Conservation (phyloP, 495 filamentous ascomycete genomes). For the Hypoxylon lienhwacheense region DNA sequence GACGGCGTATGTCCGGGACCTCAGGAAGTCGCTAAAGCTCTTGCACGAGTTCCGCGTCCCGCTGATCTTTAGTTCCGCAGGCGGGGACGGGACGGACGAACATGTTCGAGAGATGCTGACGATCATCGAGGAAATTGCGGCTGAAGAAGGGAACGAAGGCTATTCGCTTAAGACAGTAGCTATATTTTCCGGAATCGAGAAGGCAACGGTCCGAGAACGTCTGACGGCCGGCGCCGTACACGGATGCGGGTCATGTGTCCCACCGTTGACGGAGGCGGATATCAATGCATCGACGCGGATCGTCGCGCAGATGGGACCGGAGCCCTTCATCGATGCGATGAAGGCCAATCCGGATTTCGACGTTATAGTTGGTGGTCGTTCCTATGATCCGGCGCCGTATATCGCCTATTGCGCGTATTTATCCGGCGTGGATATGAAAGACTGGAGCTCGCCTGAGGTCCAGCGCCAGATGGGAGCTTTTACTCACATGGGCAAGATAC, state of each 20-base stretch:
- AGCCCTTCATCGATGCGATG: slow-evolving; percentile 48
- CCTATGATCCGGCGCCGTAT: slow-evolving; percentile 55
- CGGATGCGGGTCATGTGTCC: slow-evolving; percentile 41
- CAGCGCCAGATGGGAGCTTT: slow-evolving; percentile 39
- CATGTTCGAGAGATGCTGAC: slow-evolving; percentile 50
- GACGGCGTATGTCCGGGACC: slow-evolving; percentile 46
- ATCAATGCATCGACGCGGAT: slow-evolving; percentile 41
- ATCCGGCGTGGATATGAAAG: slow-evolving; percentile 8
- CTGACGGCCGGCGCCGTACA: slow-evolving; percentile 26
- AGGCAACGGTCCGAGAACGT: slow-evolving; percentile 35
- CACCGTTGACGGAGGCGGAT: slow-evolving; percentile 42
- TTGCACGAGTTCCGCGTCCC: slow-evolving; percentile 38
- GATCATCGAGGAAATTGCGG: slow-evolving; percentile 38
- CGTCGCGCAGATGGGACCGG: slow-evolving; percentile 43
- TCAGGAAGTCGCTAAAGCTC: slow-evolving; percentile 42
- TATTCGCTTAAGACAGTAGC: slow-evolving; percentile 46
- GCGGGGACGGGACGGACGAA: slow-evolving; percentile 50
- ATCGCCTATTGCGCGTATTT: slow-evolving; percentile 46
- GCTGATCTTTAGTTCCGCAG: slow-evolving; percentile 52
- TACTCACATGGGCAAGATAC: slow-evolving; percentile 56
- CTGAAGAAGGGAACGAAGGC: slow-evolving; percentile 34
- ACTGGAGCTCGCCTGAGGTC: slow-evolving; percentile 15
- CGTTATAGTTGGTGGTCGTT: slow-evolving; percentile 52
- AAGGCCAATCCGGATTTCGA: slow-evolving; percentile 44
- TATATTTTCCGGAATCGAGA: slow-evolving; percentile 46